Percentiles rank a stretch among this genome's conserved stretches.
These are phyloP conservation scores for Blastomyces percursus DNA, from an alignment of 2,329 filamentous ascomycete species.

Conservation along the genomic window DNA sequence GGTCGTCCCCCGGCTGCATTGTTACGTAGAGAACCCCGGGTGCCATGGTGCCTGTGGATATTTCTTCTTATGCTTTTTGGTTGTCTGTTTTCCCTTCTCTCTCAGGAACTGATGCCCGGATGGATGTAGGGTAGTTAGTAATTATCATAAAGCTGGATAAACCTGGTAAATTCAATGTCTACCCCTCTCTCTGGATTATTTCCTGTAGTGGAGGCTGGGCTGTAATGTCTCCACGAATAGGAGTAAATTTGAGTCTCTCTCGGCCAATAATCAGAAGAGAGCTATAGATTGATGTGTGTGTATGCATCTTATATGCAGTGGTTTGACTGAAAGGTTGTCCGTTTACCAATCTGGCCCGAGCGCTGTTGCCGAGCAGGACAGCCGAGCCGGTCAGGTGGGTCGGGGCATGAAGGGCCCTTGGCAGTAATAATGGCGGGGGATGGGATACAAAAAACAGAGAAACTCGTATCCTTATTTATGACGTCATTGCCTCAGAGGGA, in stretches of 20 bases:
- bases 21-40: slow-evolving; percentile 73
- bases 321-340: neutral
- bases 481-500: too few species aligned
- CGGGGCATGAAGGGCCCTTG: too few species aligned
- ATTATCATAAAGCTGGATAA: too few species aligned
- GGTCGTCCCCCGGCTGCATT: slow-evolving; percentile 62
- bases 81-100: neutral
- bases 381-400: neutral
- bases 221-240: neutral
- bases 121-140: too few species aligned
- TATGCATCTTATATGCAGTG: neutral
- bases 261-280: neutral
- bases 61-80: neutral
- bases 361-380: neutral
- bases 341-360: neutral
- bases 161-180: neutral
- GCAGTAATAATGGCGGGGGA: too few species aligned
- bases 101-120: too few species aligned
- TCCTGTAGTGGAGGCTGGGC: neutral
- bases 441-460: too few species aligned
- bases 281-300: neutral
- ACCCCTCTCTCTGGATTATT: neutral
- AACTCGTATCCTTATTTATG: too few species aligned
- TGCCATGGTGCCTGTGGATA: slow-evolving; percentile 17
- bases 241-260: neutral